Evolutionary conservation across 768 basidiomycete species (phyloP).

Genomic region (Rhizopogon vesiculosus): DNA sequence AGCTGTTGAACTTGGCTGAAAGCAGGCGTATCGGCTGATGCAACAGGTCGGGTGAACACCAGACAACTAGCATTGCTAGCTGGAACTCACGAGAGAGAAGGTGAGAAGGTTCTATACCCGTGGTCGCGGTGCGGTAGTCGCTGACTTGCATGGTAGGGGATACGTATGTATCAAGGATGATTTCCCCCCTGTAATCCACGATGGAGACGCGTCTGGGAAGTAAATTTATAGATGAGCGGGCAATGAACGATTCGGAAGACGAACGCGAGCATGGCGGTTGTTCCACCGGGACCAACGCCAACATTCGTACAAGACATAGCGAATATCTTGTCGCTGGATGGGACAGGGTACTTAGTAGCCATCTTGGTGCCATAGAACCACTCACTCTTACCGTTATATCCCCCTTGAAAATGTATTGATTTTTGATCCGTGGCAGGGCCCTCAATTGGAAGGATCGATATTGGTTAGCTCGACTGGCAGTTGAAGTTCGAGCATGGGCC

Average conservation of each 20-base stretch:
- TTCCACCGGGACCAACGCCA: slow-evolving; percentile 79
- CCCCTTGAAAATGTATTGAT: background rate
- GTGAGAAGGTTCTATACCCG: slow-evolving; percentile 44
- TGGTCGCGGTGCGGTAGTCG: slow-evolving; percentile 67
- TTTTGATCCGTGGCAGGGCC: background rate
- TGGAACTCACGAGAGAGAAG: slow-evolving; percentile 33
- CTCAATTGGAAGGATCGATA: background rate
- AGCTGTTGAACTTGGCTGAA: slow-evolving; percentile 65
- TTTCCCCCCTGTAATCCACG: slow-evolving; percentile 53
- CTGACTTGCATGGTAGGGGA: slow-evolving; percentile 62
- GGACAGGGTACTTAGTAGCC: slow-evolving; percentile 28
- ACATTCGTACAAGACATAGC: slow-evolving; percentile 64
- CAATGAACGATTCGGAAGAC: slow-evolving; percentile 20
- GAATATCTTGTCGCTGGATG: slow-evolving; percentile 42
- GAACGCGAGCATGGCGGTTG: slow-evolving; percentile 80
- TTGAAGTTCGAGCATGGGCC: background rate
- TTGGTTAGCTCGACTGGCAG: background rate
- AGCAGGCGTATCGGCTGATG: slow-evolving; percentile 34
- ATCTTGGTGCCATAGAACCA: slow-evolving; percentile 16
- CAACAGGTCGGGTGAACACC: background rate
- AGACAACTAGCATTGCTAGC: background rate
- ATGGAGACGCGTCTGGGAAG: slow-evolving; percentile 44
- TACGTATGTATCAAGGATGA: slow-evolving; percentile 62
- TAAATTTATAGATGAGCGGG: slow-evolving; percentile 1
- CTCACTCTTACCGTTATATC: slow-evolving; percentile 11